Base-by-base conservation (phyloP, 305 asterid genomes). In the Fraxinus sp. region DNA sequence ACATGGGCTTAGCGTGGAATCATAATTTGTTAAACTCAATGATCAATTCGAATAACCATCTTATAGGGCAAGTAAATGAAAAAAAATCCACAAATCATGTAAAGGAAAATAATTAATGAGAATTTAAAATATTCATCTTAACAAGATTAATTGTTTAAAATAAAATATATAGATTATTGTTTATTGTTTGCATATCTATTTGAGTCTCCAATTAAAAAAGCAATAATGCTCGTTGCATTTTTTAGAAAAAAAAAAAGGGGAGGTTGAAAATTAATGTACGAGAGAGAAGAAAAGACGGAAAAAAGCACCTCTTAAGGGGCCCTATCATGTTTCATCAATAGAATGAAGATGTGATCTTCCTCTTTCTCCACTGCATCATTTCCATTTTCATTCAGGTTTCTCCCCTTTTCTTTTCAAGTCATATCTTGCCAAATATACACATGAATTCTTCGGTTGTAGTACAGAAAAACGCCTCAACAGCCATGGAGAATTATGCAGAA, bases 301-400 rank as follows among this genome's bases (percentile, higher is more conserved):
- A 84, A 88, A 88, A 86, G 89, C 84, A 26, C 80, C 79, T 13
- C 64, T 70, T 20, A 55, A 44, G 86, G 89, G 89, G 86, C 89
- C 89, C 87, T 78, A 20, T 36, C 79, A 85, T 86, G 91, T 86
- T 88, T 81, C 87, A 85, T 83, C 89, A 83, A 78, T 82, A 35
- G 85, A 74, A 86, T 22, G 36, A 77, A 86, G 70, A 83, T 81
- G 79, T 84, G 74, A 81, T 85, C 84, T 83, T 83, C 89, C 4
- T 85, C 87, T 88, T 88, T 83, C 88, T 83, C 84, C 89, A 85
- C 86, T 83, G 59, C 77, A 32, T 76, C 75, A 80, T 87, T 81
- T 62, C 85, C 52, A 70, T 78, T 36, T 75, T 41, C 68, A 5
- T 32, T 26, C 11, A 52, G 39, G 3, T 36, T 46, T 71, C 85